Percentiles rank a stretch among this genome's conserved stretches.
phyloP scores from a whole-genome alignment of 2,329 filamentous ascomycete species.

The Fusarium liriodendri region DNA sequence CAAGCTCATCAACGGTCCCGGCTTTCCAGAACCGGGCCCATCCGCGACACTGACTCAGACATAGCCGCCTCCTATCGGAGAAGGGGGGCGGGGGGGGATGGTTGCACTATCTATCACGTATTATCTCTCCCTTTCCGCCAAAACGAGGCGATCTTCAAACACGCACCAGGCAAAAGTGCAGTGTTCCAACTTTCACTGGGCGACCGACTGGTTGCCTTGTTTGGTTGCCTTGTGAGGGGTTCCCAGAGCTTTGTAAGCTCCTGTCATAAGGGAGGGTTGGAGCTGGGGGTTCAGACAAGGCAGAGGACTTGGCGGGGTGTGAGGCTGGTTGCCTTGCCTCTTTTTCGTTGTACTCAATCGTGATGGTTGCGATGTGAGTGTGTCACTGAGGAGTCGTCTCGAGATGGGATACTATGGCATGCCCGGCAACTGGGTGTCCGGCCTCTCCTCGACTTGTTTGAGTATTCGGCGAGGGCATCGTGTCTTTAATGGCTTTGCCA shows the following conservation, averaged over 20 bases:
- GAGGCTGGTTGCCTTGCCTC: slow-evolving; percentile 2
- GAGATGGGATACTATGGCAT: neutral
- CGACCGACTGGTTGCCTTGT: slow-evolving; percentile 3
- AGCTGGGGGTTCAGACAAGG: neutral
- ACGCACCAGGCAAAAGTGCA: neutral
- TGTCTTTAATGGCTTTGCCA: neutral
- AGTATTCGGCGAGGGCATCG: neutral
- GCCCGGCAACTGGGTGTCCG: neutral
- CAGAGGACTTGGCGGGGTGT: neutral
- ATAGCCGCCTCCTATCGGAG: neutral
- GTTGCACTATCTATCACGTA: neutral
- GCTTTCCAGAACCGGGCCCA: neutral
- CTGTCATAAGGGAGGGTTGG: neutral
- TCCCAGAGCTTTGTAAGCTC: neutral
- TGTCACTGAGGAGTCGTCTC: neutral
- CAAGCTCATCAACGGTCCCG: neutral
- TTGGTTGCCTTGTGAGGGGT: slow-evolving; percentile 5
- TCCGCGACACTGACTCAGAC: neutral
- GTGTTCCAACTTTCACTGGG: neutral
- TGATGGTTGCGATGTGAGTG: neutral
- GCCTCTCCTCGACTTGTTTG: neutral
- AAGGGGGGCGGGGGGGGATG: neutral
- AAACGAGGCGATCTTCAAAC: neutral
- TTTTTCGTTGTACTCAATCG: neutral
- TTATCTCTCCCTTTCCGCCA: neutral